These are phyloP conservation scores for Triticum timopheevii DNA, from an alignment of 176 grass and related monocot genomes.

Conservation along the genomic window DNA sequence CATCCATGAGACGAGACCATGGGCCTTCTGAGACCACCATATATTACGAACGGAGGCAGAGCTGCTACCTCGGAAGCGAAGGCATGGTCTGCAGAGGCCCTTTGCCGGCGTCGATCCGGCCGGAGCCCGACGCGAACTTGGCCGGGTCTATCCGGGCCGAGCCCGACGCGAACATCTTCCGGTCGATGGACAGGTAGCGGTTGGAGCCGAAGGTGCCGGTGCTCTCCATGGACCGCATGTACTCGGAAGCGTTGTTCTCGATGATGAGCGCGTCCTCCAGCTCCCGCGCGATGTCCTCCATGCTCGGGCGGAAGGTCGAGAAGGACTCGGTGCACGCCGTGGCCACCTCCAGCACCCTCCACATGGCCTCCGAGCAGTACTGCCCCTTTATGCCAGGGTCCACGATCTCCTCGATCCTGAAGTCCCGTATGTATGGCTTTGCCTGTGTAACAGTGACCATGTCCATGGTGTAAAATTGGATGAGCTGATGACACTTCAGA, in stretches of 20 bases:
- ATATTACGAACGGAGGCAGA: neutral
- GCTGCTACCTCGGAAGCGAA: constrained; percentile 42
- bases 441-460: constrained; percentile 29
- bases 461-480: neutral
- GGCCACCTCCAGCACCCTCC: constrained; percentile 68
- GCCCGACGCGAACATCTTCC: constrained; percentile 47
- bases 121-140: neutral
- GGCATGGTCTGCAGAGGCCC: constrained; percentile 30
- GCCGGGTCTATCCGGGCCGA: constrained; percentile 21
- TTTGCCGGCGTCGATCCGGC: constrained; percentile 15
- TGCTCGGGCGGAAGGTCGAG: constrained; percentile 63
- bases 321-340: constrained; percentile 55
- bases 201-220: constrained; percentile 57
- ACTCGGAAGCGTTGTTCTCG: constrained; percentile 71
- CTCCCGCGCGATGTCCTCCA: constrained; percentile 60
- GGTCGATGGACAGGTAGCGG: constrained; percentile 51
- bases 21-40: neutral
- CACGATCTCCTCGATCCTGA: constrained; percentile 75
- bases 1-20: neutral
- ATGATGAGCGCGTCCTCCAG: constrained; percentile 76
- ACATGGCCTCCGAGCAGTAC: constrained; percentile 71
- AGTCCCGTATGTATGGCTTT: constrained; percentile 65
- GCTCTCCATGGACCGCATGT: constrained; percentile 79
- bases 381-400: constrained; percentile 70
- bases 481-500: neutral